A percentile compares a stretch with the other conserved stretches of the same genome.
phyloP scores from a whole-genome alignment of 164 flowering plant species.

The Piper longum region DNA sequence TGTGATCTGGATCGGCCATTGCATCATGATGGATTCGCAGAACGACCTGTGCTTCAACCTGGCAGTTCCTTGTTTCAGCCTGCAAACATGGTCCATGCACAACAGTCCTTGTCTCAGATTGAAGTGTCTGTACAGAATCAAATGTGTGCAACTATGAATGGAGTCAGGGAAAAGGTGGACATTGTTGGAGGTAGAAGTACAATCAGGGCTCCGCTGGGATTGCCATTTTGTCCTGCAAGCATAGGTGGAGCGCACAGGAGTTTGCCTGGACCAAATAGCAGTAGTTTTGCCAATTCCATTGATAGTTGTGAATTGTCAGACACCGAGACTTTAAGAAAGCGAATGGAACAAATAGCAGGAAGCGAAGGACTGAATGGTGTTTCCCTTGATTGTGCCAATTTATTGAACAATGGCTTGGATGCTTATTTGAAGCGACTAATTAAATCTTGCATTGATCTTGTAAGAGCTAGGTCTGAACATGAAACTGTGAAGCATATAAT shows the following conservation, averaged over 20 bases:
- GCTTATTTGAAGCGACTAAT: conserved; percentile 69
- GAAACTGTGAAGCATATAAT: conserved; percentile 25
- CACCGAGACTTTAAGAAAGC: conserved; percentile 48
- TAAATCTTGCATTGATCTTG: conserved; percentile 63
- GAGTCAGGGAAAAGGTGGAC: conserved; percentile 34
- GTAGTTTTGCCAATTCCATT: conserved; percentile 24
- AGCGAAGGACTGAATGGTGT: conserved; percentile 75
- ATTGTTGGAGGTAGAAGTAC: conserved; percentile 31
- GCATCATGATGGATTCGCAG: conserved; percentile 42
- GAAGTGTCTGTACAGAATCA: conserved; percentile 23
- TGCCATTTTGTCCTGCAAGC: conserved; percentile 68
- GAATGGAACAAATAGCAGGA: conserved; percentile 80
- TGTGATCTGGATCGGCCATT: conserved; percentile 47
- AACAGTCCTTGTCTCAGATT: conserved; percentile 16
- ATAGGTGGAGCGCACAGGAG: conserved; percentile 71
- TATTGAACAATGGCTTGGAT: conserved; percentile 66
- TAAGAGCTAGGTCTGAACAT: conserved; percentile 40
- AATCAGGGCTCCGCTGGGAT: conserved; percentile 75
- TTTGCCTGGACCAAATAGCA: conserved; percentile 22
- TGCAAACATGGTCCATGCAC: conserved; percentile 17
- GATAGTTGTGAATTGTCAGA: conserved; percentile 50
- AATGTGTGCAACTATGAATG: conserved; percentile 15
- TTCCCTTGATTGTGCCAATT: conserved; percentile 62
- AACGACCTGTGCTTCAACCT: conserved; percentile 35
- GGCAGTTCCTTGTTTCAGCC: conserved; percentile 22